Base-by-base conservation (phyloP, 1,139 yeast genomes). In the Zygoascus sp. region DNA sequence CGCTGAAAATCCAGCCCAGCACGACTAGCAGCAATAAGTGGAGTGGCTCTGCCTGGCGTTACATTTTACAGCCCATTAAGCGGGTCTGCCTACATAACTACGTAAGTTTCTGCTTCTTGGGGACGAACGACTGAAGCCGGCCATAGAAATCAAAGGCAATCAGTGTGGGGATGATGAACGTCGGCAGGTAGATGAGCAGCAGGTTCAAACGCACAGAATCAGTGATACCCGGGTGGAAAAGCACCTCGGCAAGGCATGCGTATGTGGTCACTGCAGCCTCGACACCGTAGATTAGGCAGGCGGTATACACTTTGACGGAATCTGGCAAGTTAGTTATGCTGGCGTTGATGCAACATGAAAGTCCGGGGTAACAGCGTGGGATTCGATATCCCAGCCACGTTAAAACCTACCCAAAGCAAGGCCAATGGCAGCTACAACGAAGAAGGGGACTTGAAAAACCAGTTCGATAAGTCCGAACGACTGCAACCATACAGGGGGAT, bases 221-320 rank as follows among this genome's bases (percentile, higher is more conserved):
- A 1, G 62, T 56, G 51, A 80, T 43, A 48, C 68, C 15, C 73
- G 53, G 50, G 15, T 54, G 32, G 35, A 50, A 53, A 27, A 42
- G 41, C 5, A 62, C 55, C 52, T 68, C 73, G 3, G 58, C 63
- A 21, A 69, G 52, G 60, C 95, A 87, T 9, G 80, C 79, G 39
- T 80, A 64, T 0, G 95, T 85, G 10, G 95, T 83, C 49, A 82
- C 72, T 9, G 80, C 68, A 0, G 95, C 95, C 60, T 84, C 87
- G 58, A 84, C 77, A 4, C 88, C 94, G 61, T 87, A 87, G 11
- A 82, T 61, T n/a, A 81, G 64, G 56, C 79, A 65, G 62, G 72
- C 73, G 11, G 79, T 73, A 58, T 76, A 79, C 13, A 76, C 66
- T 20, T 64, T 60, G 36, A 63, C 60, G 41, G 20, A 44, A 40